These are phyloP conservation scores for Paramecium biaurelia DNA, from an alignment of 73 alveolate species.

Conservation along the genomic window DNA sequence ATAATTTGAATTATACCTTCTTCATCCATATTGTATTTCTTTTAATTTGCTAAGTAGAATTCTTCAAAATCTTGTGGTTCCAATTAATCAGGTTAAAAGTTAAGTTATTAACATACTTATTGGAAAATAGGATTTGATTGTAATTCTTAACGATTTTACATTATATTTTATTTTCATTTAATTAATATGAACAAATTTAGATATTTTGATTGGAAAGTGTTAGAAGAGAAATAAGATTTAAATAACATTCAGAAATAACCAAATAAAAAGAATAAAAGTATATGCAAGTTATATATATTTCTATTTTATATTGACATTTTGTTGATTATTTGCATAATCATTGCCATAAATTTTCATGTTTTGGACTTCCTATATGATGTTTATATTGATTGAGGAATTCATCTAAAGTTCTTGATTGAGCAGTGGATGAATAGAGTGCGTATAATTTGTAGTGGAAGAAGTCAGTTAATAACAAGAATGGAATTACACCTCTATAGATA, in stretches of 20 bases:
- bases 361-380: slow-evolving; percentile 13
- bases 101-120: background rate
- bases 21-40: background rate
- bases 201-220: background rate
- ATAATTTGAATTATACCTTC: background rate
- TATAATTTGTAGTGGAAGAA: slow-evolving; percentile 57
- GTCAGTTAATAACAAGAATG: slow-evolving; percentile 44
- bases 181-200: background rate
- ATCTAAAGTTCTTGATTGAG: slow-evolving; percentile 32
- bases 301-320: background rate
- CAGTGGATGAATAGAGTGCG: slow-evolving; percentile 55
- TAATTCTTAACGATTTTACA: background rate
- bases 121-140: background rate
- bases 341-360: slow-evolving; percentile 21
- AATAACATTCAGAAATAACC: background rate
- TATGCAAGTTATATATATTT: background rate
- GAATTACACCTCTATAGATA: slow-evolving; percentile 57
- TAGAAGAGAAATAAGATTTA: background rate
- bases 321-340: slow-evolving; percentile 8
- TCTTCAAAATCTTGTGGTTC: background rate
- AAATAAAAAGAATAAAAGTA: background rate
- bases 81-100: background rate
- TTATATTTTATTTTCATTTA: background rate
- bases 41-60: background rate
- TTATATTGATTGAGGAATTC: slow-evolving; percentile 6